These are phyloP conservation scores for Exophiala oligosperma DNA, from an alignment of 2,329 filamentous ascomycete genomes.

Conservation along the genomic window DNA sequence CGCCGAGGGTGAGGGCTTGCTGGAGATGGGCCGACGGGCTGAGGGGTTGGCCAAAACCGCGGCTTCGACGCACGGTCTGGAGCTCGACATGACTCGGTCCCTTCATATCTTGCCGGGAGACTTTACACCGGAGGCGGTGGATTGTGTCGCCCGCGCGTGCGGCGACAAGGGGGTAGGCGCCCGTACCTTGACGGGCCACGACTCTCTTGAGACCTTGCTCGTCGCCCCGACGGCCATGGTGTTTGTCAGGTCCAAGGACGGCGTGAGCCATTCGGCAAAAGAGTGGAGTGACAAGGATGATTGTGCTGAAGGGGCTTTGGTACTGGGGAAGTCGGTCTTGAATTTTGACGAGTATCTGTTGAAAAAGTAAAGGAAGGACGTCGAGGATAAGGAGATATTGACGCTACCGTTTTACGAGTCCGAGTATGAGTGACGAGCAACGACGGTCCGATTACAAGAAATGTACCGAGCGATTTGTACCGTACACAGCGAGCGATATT, in stretches of 20 bases:
- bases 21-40: slow-evolving; percentile 30
- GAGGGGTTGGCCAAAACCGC: slow-evolving; percentile 22
- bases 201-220: slow-evolving; percentile 30
- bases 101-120: slow-evolving; percentile 28
- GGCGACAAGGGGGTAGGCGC: slow-evolving; percentile 29
- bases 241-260: slow-evolving; percentile 29
- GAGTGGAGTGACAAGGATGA: slow-evolving; percentile 31
- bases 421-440: background rate
- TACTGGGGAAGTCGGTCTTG: slow-evolving; percentile 31
- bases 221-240: slow-evolving; percentile 31
- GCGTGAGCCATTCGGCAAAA: slow-evolving; percentile 29
- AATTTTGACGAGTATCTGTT: slow-evolving; percentile 31
- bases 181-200: slow-evolving; percentile 30
- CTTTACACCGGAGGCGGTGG: slow-evolving; percentile 29
- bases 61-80: slow-evolving; percentile 25
- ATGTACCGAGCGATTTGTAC: too few species aligned
- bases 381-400: too few species aligned
- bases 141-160: slow-evolving; percentile 30
- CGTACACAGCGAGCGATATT: too few species aligned
- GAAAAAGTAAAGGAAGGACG: slow-evolving; percentile 17
- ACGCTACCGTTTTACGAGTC: background rate
- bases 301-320: slow-evolving; percentile 29
- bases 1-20: slow-evolving; percentile 24
- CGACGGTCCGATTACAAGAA: too few species aligned
- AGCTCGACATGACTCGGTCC: slow-evolving; percentile 24